These are phyloP conservation scores for Ambrosiella xylebori DNA, from an alignment of 2,329 filamentous ascomycete species.

Conservation along the genomic window DNA sequence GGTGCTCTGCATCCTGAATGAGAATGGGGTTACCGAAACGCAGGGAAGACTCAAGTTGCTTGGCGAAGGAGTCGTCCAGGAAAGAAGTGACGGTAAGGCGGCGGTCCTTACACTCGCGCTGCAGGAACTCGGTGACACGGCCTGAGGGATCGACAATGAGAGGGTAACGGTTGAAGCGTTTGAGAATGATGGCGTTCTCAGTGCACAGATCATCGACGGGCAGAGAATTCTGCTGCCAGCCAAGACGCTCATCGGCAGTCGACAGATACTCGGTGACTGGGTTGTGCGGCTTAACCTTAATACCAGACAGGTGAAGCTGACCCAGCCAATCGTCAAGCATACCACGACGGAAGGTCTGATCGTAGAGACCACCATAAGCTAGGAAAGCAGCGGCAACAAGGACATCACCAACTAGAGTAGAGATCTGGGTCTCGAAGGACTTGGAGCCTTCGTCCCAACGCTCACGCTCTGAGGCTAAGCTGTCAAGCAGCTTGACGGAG, in stretches of 20 bases:
- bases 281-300: conserved; percentile 84
- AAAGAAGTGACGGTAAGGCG: conserved; percentile 95
- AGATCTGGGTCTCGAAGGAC: conserved; percentile 95
- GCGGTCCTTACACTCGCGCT: conserved; percentile 84
- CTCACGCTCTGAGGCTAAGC: conserved; percentile 77
- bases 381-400: conserved; percentile 93
- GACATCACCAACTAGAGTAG: conserved; percentile 88
- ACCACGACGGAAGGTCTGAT: conserved; percentile 91
- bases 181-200: conserved; percentile 92
- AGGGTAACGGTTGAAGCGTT: conserved; percentile 96
- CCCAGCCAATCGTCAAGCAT: conserved; percentile 98
- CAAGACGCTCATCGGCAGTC: conserved; percentile 81
- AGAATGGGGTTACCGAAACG: conserved; percentile 97
- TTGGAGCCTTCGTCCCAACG: conserved; percentile 96
- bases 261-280: conserved; percentile 93
- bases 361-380: conserved; percentile 90
- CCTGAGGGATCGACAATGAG: conserved; percentile 97
- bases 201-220: conserved; percentile 96
- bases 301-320: conserved; percentile 81
- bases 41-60: conserved; percentile 89
- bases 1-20: conserved; percentile 92
- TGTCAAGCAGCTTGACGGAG: conserved; percentile 85
- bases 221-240: conserved; percentile 86
- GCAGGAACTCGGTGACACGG: conserved; percentile 82
- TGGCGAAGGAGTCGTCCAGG: conserved; percentile 92